Evolutionary conservation across 2,329 filamentous ascomycete species (phyloP).

Genomic region (Fusarium pseudograminearum): DNA sequence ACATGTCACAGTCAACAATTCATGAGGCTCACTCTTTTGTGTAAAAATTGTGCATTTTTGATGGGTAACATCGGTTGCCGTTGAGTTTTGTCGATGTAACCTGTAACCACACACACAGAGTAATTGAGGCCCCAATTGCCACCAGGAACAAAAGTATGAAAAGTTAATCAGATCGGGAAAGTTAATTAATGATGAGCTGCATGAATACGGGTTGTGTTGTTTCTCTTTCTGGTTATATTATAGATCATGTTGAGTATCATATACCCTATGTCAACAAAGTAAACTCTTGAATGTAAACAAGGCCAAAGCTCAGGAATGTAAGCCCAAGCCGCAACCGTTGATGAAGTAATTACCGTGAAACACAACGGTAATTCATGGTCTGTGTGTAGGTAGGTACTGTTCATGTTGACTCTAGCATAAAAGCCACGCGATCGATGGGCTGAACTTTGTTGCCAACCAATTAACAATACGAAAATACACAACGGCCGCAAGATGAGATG

Average conservation of each 20-base stretch:
- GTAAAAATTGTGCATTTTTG: constrained; percentile 8
- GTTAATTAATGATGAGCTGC: background rate
- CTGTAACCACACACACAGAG: constrained; percentile 34
- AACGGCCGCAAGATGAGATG: background rate
- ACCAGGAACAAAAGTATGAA: constrained; percentile 37
- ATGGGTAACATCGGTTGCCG: constrained; percentile 34
- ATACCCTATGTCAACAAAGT: background rate
- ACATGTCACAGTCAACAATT: constrained; percentile 14
- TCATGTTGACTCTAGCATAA: constrained; percentile 22
- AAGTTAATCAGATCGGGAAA: constrained; percentile 11
- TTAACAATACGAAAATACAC: background rate
- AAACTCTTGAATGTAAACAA: background rate
- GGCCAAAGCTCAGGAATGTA: constrained; percentile 13
- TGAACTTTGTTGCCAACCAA: constrained; percentile 30
- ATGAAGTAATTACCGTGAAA: constrained; percentile 14
- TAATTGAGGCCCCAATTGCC: constrained; percentile 26
- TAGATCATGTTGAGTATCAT: constrained; percentile 17
- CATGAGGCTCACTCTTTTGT: constrained; percentile 25
- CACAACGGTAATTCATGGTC: constrained; percentile 19
- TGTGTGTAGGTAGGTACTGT: constrained; percentile 13
- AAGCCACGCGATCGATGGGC: constrained; percentile 17
- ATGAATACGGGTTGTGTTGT: background rate
- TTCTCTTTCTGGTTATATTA: background rate
- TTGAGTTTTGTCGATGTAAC: constrained; percentile 34
- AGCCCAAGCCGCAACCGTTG: constrained; percentile 27